A percentile compares a stretch with the other conserved stretches of the same genome.
phyloP scores from a whole-genome alignment of 2,329 filamentous ascomycete genomes.

The Scopulariopsis brevicaulis region DNA sequence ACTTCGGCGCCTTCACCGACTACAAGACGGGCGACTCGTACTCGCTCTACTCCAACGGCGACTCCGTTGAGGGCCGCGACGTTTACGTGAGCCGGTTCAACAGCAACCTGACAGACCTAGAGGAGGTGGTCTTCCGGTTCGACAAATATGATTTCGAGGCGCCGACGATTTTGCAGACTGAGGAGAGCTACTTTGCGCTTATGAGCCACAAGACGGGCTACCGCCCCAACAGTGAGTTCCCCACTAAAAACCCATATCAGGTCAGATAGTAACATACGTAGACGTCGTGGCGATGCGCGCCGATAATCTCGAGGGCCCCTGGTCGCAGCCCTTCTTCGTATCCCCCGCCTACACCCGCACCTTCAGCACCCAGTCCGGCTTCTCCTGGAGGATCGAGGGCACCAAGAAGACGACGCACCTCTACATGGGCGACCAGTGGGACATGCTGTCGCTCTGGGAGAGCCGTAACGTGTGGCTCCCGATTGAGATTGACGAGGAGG shows the following conservation, averaged over 20 bases:
- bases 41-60: conserved; percentile 48
- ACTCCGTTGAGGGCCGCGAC: conserved; percentile 40
- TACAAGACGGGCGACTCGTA: conserved; percentile 45
- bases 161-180: conserved; percentile 47
- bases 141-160: conserved; percentile 50
- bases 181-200: conserved; percentile 45
- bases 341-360: conserved; percentile 35
- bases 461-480: conserved; percentile 45
- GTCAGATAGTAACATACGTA: not conserved
- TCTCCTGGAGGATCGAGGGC: conserved; percentile 33
- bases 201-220: conserved; percentile 56
- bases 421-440: conserved; percentile 38
- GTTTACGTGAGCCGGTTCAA: conserved; percentile 46
- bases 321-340: conserved; percentile 40
- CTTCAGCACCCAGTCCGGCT: conserved; percentile 39
- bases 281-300: conserved; percentile 43
- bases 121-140: conserved; percentile 40
- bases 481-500: conserved; percentile 35
- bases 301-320: conserved; percentile 33
- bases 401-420: conserved; percentile 36
- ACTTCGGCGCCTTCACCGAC: conserved; percentile 50
- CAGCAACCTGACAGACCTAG: conserved; percentile 35
- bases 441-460: conserved; percentile 40
- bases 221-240: conserved; percentile 36
- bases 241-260: not conserved